Conservation (phyloP, 2,329 filamentous ascomycete species). For the Trichoderma sp. region DNA sequence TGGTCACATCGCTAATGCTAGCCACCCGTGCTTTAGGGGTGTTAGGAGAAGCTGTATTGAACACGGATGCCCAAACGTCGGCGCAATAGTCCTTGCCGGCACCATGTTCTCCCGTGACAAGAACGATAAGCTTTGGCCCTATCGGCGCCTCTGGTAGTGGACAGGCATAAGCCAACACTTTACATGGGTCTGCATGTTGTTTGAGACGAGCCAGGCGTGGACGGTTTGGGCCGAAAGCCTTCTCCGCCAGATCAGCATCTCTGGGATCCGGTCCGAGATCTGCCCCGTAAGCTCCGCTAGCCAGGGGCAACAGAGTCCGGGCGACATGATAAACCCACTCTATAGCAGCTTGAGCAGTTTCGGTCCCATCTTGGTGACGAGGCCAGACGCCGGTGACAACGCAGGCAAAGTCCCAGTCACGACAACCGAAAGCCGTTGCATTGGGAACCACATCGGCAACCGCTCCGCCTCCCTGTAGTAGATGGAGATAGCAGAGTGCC, state of each 20-base stretch:
- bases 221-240: slow-evolving; percentile 59
- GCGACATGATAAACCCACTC: slow-evolving; percentile 60
- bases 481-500: slow-evolving; percentile 60
- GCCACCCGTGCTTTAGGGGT: slow-evolving; percentile 42
- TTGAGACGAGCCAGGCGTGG: slow-evolving; percentile 55
- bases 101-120: slow-evolving; percentile 57
- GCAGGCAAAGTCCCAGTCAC: slow-evolving; percentile 65
- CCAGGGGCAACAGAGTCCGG: slow-evolving; percentile 48
- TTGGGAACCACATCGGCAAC: slow-evolving; percentile 45
- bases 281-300: slow-evolving; percentile 56
- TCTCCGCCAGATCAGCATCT: slow-evolving; percentile 51
- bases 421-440: slow-evolving; percentile 61
- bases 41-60: slow-evolving; percentile 34
- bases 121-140: slow-evolving; percentile 51
- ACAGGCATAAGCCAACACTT: slow-evolving; percentile 57
- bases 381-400: slow-evolving; percentile 64
- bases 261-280: slow-evolving; percentile 64
- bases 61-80: slow-evolving; percentile 48
- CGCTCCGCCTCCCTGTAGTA: slow-evolving; percentile 60
- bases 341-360: slow-evolving; percentile 40
- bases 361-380: slow-evolving; percentile 51
- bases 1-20: slow-evolving; percentile 61
- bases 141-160: slow-evolving; percentile 46
- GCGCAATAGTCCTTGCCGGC: slow-evolving; percentile 65
- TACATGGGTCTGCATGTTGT: slow-evolving; percentile 46